Evolutionary conservation across 768 basidiomycete species (phyloP).

Genomic region (Hygrocybe coccinea): DNA sequence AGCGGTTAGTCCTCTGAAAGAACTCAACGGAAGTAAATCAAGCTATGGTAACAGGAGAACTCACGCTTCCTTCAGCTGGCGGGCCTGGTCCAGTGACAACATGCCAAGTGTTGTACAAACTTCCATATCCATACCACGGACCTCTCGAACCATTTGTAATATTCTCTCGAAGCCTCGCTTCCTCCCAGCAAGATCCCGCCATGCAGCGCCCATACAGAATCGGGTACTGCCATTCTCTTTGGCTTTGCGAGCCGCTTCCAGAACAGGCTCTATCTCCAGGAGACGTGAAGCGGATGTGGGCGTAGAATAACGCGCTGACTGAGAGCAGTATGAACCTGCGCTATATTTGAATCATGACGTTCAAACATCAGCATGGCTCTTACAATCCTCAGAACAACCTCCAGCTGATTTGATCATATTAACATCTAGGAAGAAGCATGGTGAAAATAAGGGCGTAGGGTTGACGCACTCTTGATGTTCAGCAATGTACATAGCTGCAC

Average conservation of each 20-base stretch:
- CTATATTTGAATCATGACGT: constrained; percentile 4
- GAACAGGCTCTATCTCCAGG: constrained; percentile 84
- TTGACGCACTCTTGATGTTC: constrained; percentile 93
- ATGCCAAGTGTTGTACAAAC: constrained; percentile 98
- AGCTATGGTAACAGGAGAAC: constrained; percentile 23
- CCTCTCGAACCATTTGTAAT: constrained; percentile 83
- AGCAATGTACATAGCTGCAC: constrained; percentile 95
- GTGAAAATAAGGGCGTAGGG: constrained; percentile 23
- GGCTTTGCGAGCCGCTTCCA: constrained; percentile 88
- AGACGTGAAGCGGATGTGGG: constrained; percentile 84
- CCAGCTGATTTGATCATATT: constrained; percentile 53
- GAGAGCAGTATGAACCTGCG: constrained; percentile 93
- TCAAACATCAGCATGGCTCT: constrained; percentile 24
- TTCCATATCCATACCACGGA: constrained; percentile 97
- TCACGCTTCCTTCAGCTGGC: constrained; percentile 87
- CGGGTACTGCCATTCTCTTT: constrained; percentile 96
- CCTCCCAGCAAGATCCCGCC: constrained; percentile 89
- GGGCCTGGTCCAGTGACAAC: constrained; percentile 90
- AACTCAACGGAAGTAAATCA: constrained; percentile 10
- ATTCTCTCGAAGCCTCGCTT: constrained; percentile 94
- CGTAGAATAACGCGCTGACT: constrained; percentile 90
- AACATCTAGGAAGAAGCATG: constrained; percentile 9
- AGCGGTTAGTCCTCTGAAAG: constrained; percentile 77
- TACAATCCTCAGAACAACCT: constrained; percentile 94
- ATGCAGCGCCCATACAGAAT: constrained; percentile 99